phyloP scores from a whole-genome alignment of 208 protist species.

The Leishmania gerbilli region DNA sequence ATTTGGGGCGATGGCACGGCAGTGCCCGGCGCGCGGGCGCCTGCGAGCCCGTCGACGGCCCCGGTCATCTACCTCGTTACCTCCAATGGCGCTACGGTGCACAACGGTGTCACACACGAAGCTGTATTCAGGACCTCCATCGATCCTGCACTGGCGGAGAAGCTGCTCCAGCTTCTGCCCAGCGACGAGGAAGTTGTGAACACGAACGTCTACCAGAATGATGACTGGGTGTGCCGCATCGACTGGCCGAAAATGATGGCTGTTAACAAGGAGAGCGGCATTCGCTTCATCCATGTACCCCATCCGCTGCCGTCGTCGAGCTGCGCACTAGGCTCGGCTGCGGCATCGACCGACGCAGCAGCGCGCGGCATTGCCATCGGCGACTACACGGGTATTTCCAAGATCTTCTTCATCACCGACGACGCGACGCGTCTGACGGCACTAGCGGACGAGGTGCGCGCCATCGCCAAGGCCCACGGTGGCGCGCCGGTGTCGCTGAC shows the following conservation, averaged over 20 bases:
- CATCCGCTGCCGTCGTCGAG: constrained; percentile 7
- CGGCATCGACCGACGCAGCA: neutral
- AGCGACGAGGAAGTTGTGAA: constrained; percentile 40
- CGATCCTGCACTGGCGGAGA: constrained; percentile 32
- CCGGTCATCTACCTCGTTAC: constrained; percentile 51
- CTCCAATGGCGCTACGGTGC: constrained; percentile 58
- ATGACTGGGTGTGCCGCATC: constrained; percentile 62
- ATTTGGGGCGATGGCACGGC: constrained; percentile 25
- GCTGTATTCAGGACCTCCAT: constrained; percentile 28
- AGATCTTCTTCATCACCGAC: constrained; percentile 46
- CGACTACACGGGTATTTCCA: constrained; percentile 44
- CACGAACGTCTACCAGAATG: constrained; percentile 56
- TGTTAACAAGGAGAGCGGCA: constrained; percentile 40
- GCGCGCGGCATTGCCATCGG: constrained; percentile 19
- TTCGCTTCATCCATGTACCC: constrained; percentile 29
- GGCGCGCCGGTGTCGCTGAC: constrained; percentile 20
- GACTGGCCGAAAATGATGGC: constrained; percentile 45
- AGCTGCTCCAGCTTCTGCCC: constrained; percentile 34
- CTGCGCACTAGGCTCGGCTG: neutral
- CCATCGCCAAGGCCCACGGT: constrained; percentile 4
- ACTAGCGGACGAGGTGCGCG: constrained; percentile 27
- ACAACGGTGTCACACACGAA: constrained; percentile 47
- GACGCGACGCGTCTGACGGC: constrained; percentile 13
- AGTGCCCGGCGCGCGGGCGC: neutral
- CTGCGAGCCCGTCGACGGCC: neutral